Percentiles rank a stretch among this genome's conserved stretches.
These are phyloP conservation scores for Crithidia fasciculata DNA, from an alignment of 208 protist species.

Conservation along the genomic window DNA sequence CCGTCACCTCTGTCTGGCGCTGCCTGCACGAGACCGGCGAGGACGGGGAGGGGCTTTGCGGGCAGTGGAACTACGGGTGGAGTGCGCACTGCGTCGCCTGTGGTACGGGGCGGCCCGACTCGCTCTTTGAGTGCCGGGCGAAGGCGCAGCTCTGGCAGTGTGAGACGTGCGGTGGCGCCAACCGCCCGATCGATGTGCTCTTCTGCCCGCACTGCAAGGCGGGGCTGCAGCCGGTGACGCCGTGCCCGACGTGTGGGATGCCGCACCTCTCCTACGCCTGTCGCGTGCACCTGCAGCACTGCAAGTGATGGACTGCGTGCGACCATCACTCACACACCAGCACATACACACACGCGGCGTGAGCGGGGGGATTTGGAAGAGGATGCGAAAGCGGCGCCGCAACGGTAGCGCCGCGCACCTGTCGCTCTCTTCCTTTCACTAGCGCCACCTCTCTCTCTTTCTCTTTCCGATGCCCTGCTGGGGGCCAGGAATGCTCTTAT, in stretches of 20 bases:
- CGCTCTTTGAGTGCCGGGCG: constrained; percentile 58
- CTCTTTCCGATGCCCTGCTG: no score
- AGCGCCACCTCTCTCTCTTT: no score
- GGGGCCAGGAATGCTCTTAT: no score
- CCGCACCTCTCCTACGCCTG: constrained; percentile 53
- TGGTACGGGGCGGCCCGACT: constrained; percentile 44
- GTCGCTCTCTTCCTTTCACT: no score
- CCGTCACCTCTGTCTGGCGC: constrained; percentile 60
- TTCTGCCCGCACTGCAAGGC: constrained; percentile 55
- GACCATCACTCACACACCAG: no score
- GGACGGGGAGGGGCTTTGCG: constrained; percentile 36
- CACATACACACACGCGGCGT: no score
- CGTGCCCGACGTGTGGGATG: constrained; percentile 52
- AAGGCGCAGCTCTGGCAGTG: constrained; percentile 62
- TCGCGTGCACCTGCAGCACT: constrained; percentile 21
- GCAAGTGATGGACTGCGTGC: background rate
- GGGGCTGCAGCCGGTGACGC: constrained; percentile 45
- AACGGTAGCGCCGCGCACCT: no score
- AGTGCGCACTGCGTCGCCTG: constrained; percentile 45
- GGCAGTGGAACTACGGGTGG: constrained; percentile 87
- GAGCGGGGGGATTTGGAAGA: no score
- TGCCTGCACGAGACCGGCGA: constrained; percentile 62
- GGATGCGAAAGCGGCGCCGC: no score
- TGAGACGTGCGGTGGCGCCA: constrained; percentile 43
- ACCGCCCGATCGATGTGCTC: constrained; percentile 73